Conservation (phyloP, 176 grass and related monocot genomes). For the Cenchrus purpureus region DNA sequence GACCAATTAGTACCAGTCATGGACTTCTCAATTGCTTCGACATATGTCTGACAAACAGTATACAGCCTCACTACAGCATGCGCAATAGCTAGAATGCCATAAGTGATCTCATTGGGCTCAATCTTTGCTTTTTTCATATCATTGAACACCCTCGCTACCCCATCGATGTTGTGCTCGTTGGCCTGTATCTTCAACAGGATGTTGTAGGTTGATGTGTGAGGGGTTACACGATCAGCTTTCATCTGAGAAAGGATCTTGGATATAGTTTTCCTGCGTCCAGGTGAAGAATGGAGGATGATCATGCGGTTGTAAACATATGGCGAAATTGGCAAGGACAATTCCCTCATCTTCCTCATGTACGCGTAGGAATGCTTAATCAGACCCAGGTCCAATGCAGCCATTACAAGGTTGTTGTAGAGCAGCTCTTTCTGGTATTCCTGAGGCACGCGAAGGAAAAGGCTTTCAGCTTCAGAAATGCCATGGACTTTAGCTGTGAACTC, state of each 20-base stretch:
- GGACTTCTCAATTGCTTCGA: conserved; percentile 80
- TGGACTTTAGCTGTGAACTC: conserved; percentile 92
- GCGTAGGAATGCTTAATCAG: conserved; percentile 79
- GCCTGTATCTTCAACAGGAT: conserved; percentile 91
- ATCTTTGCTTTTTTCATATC: conserved; percentile 83
- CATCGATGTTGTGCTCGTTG: conserved; percentile 84
- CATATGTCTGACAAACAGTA: conserved; percentile 72
- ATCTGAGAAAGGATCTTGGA: conserved; percentile 78
- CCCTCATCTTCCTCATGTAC: conserved; percentile 98
- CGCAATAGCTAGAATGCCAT: conserved; percentile 80
- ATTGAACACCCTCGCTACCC: conserved; percentile 74
- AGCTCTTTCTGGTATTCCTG: conserved; percentile 73
- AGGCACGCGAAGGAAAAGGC: conserved; percentile 85
- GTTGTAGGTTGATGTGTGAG: conserved; percentile 88
- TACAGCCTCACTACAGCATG: conserved; percentile 88
- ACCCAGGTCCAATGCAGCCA: conserved; percentile 69
- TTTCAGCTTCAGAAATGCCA: conserved; percentile 80
- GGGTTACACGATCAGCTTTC: conserved; percentile 70
- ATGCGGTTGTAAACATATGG: conserved; percentile 76
- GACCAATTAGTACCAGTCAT: conserved; percentile 89
- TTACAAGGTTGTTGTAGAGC: conserved; percentile 93
- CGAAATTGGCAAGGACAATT: conserved; percentile 67
- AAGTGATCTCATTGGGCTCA: conserved; percentile 94
- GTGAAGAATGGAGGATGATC: conserved; percentile 86
- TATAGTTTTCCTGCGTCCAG: conserved; percentile 75